These are phyloP conservation scores for Trichoderma guizhouense DNA, from an alignment of 2,329 filamentous ascomycete species.

Conservation along the genomic window DNA sequence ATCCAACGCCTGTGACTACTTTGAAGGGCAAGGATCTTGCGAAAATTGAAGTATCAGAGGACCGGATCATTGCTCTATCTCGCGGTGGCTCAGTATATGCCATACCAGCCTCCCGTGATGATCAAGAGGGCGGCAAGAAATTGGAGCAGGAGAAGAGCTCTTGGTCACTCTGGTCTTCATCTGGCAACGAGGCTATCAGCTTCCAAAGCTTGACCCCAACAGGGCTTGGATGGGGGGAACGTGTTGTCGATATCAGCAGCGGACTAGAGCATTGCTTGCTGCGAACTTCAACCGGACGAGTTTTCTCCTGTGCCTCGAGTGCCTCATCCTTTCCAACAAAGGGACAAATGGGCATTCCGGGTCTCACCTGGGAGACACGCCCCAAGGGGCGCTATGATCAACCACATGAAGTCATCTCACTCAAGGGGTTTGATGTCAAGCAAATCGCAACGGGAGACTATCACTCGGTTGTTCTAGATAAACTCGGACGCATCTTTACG, in stretches of 20 bases:
- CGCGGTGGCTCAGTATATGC: constrained; percentile 79
- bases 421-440: constrained; percentile 67
- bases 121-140: constrained; percentile 66
- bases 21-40: constrained; percentile 76
- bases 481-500: constrained; percentile 71
- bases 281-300: constrained; percentile 76
- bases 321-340: constrained; percentile 72
- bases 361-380: constrained; percentile 73
- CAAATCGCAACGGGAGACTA: constrained; percentile 81
- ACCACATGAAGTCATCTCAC: constrained; percentile 71
- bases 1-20: constrained; percentile 64
- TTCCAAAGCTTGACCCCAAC: constrained; percentile 70
- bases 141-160: constrained; percentile 49
- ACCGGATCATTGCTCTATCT: constrained; percentile 78
- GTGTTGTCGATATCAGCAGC: constrained; percentile 67
- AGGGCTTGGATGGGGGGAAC: constrained; percentile 65
- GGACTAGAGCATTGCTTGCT: constrained; percentile 85
- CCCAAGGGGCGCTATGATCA: constrained; percentile 76
- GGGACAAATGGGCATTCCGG: constrained; percentile 85
- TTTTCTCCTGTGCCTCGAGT: constrained; percentile 85
- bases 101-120: constrained; percentile 69
- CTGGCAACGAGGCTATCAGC: constrained; percentile 47
- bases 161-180: constrained; percentile 69
- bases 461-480: constrained; percentile 78
- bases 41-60: constrained; percentile 72